Evolutionary conservation across 208 protist genomes (phyloP).

Genomic region (Crithidia brevicula): DNA sequence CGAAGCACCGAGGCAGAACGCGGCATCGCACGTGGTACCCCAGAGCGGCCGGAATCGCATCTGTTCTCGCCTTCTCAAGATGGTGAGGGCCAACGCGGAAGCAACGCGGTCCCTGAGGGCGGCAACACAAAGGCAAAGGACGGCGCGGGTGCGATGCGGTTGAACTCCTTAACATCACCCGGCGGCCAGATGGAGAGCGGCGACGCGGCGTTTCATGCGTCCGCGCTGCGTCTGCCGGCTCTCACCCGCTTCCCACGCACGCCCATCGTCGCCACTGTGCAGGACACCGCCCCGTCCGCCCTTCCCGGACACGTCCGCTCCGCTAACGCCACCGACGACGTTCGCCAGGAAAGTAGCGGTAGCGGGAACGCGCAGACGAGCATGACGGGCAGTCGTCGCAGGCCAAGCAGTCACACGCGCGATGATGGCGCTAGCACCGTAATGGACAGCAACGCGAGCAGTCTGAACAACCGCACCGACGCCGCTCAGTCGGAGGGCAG

Average conservation of each 20-base stretch:
- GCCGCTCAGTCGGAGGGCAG: constrained; percentile 8
- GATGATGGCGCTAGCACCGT: not conserved
- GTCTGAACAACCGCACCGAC: constrained; percentile 7
- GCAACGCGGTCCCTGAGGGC: not conserved
- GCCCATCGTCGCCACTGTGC: not conserved
- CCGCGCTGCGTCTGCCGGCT: constrained; percentile 3
- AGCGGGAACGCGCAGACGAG: not conserved
- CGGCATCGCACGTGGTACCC: not conserved
- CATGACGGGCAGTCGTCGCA: not conserved
- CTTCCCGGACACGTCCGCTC: not conserved
- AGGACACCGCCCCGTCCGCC: not conserved
- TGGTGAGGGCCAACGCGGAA: not conserved
- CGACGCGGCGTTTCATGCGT: not conserved
- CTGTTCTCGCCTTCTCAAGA: not conserved
- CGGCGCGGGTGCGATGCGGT: not conserved
- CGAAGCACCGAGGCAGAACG: not conserved
- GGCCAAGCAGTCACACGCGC: not conserved
- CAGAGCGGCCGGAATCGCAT: constrained; percentile 1
- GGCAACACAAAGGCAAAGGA: not conserved
- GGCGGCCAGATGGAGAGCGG: not conserved
- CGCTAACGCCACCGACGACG: not conserved
- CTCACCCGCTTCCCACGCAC: constrained; percentile 15
- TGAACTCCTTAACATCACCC: not conserved
- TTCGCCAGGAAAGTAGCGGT: constrained; percentile 1
- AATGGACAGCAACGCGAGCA: constrained; percentile 10